These are phyloP conservation scores for Polychaeton citri DNA, from an alignment of 2,329 filamentous ascomycete genomes.

Conservation along the genomic window DNA sequence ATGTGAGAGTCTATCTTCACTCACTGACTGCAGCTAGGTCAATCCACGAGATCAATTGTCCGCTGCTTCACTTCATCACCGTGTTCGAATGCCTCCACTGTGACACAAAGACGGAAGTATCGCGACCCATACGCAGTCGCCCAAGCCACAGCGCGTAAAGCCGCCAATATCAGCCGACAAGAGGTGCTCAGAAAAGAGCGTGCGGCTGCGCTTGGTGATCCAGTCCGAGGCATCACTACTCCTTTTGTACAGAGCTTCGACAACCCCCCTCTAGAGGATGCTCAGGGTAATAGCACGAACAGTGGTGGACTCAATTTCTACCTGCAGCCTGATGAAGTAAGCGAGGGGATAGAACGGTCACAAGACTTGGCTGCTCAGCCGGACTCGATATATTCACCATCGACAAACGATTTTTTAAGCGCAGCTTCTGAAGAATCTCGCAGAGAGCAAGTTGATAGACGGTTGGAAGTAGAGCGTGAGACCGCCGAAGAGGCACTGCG, in stretches of 20 bases:
- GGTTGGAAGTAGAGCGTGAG: slow-evolving; percentile 15
- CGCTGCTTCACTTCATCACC: slow-evolving; percentile 48
- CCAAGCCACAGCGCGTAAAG: slow-evolving; percentile 71
- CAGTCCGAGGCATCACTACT: slow-evolving; percentile 64
- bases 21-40: slow-evolving; percentile 4
- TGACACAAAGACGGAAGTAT: slow-evolving; percentile 50
- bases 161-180: slow-evolving; percentile 66
- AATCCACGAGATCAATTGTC: slow-evolving; percentile 3
- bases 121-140: slow-evolving; percentile 72
- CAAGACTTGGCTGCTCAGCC: slow-evolving; percentile 52
- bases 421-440: slow-evolving; percentile 24
- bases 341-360: slow-evolving; percentile 52
- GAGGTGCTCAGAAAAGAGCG: slow-evolving; percentile 54
- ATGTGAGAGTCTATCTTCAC: neutral
- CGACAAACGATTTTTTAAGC: neutral
- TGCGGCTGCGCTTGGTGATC: slow-evolving; percentile 55
- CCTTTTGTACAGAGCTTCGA: slow-evolving; percentile 76
- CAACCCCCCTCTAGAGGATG: slow-evolving; percentile 24
- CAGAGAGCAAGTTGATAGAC: slow-evolving; percentile 32
- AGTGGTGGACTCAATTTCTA: slow-evolving; percentile 54
- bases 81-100: slow-evolving; percentile 42
- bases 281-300: slow-evolving; percentile 4
- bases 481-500: slow-evolving; percentile 63
- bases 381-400: slow-evolving; percentile 6
- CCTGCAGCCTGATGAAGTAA: slow-evolving; percentile 53